Evolutionary conservation across 2,329 filamentous ascomycete species (phyloP).

Genomic region (Colletotrichum zoysiae): DNA sequence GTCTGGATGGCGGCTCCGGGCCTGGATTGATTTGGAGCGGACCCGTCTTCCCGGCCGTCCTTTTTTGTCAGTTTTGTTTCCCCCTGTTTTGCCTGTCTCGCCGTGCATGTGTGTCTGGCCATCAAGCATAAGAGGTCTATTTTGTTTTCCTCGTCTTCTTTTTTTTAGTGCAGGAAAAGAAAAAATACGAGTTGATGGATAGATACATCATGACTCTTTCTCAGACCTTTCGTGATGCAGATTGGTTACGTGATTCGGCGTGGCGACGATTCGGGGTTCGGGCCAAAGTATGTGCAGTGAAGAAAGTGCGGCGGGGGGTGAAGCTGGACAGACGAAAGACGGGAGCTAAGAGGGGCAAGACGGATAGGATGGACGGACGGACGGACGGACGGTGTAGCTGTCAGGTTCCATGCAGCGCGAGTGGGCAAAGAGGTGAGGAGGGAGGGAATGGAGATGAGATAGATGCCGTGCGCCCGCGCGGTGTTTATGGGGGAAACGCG

Average conservation of each 20-base stretch:
- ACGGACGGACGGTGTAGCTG: too few species aligned
- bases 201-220: background rate
- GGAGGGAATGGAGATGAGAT: background rate
- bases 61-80: background rate
- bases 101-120: background rate
- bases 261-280: background rate
- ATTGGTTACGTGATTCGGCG: background rate
- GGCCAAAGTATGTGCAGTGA: background rate
- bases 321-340: background rate
- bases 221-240: background rate
- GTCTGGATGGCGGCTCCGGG: background rate
- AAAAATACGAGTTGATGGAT: slow-evolving; percentile 1
- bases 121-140: slow-evolving; percentile 19
- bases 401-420: background rate
- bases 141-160: background rate
- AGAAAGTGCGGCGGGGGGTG: background rate
- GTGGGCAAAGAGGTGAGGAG: background rate
- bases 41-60: background rate
- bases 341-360: background rate
- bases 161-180: slow-evolving; percentile 12
- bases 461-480: background rate
- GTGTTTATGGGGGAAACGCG: background rate
- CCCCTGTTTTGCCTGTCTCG: background rate
- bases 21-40: background rate
- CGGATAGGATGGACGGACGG: background rate